Conservation (phyloP, 2,329 filamentous ascomycete genomes). For the Sphaerostilbella broomeana region DNA sequence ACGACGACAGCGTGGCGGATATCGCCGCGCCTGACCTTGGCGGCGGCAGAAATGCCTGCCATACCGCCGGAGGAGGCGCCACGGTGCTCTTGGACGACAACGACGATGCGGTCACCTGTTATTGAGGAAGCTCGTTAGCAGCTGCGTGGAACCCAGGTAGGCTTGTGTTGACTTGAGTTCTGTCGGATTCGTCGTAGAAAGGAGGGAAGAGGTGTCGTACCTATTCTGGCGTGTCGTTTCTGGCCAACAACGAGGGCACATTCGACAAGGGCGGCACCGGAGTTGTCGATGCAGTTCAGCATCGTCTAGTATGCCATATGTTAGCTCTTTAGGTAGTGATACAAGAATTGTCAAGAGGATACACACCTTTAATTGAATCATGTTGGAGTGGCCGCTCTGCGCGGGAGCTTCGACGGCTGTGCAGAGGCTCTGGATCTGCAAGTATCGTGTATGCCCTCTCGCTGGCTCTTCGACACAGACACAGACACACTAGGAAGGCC, state of each 20-base stretch:
- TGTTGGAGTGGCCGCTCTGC: slow-evolving; percentile 41
- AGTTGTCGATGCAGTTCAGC: slow-evolving; percentile 99
- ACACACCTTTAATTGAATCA: slow-evolving; percentile 83
- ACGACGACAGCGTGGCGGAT: slow-evolving; percentile 95
- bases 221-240: slow-evolving; percentile 81
- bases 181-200: no score
- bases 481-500: no score
- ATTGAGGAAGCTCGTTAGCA: slow-evolving; percentile 6
- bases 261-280: slow-evolving; percentile 93
- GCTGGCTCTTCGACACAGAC: not conserved
- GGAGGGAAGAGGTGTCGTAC: slow-evolving; percentile 42
- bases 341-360: not conserved
- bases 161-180: no score
- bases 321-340: not conserved
- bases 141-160: no score
- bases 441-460: not conserved
- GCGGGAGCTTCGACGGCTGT: not conserved
- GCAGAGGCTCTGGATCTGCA: not conserved
- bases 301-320: slow-evolving; percentile 58
- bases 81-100: slow-evolving; percentile 95
- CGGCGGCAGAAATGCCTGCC: slow-evolving; percentile 66
- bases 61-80: slow-evolving; percentile 66
- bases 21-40: slow-evolving; percentile 93
- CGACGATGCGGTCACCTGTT: slow-evolving; percentile 88
- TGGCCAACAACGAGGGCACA: slow-evolving; percentile 89